phyloP scores from a whole-genome alignment of 2,329 filamentous ascomycete species.

The Epichloe gansuensis region DNA sequence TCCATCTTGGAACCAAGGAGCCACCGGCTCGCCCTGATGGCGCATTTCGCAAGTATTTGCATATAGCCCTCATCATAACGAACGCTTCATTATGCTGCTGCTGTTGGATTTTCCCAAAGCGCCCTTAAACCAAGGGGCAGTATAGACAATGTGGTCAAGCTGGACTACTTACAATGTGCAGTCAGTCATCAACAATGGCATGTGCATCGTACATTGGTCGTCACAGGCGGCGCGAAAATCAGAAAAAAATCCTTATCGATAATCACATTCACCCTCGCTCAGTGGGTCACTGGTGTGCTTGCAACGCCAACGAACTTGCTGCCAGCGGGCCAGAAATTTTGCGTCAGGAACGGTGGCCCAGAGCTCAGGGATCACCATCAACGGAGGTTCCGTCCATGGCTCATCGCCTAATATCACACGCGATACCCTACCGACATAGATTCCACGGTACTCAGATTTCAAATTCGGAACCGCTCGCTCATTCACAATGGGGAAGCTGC shows the following conservation, averaged over 20 bases:
- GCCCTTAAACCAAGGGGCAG: not conserved
- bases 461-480: not conserved
- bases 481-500: conserved; percentile 17
- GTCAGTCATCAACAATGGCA: not conserved
- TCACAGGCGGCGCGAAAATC: not conserved
- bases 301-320: not conserved
- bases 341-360: conserved; percentile 6
- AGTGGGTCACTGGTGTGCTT: not conserved
- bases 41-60: conserved; percentile 10
- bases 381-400: not conserved
- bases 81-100: conserved; percentile 7
- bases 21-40: conserved; percentile 4
- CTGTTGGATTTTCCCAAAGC: not conserved
- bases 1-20: not conserved
- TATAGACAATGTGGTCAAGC: not conserved
- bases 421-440: not conserved
- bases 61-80: conserved; percentile 9
- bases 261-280: not conserved
- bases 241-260: conserved; percentile 6
- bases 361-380: not conserved
- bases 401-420: not conserved
- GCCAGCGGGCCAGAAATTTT: conserved; percentile 12
- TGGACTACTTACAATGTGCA: not conserved
- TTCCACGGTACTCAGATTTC: no score
- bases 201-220: not conserved